Percentiles rank a stretch among this genome's conserved stretches.
phyloP scores from a whole-genome alignment of 2,329 filamentous ascomycete genomes.

The Botrytis cinerea region DNA sequence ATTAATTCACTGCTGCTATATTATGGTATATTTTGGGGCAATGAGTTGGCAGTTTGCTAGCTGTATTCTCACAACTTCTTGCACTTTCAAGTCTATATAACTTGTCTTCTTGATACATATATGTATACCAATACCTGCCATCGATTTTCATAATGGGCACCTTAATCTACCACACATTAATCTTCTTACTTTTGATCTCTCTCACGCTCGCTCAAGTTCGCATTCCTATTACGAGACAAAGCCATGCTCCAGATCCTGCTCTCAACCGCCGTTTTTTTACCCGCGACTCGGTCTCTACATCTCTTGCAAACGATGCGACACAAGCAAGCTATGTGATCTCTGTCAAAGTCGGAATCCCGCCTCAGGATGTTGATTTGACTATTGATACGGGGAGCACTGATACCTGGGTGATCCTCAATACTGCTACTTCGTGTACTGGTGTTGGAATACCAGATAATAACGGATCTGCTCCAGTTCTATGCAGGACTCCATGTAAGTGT shows the following conservation, averaged over 20 bases:
- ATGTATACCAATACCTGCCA: neutral
- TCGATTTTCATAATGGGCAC: neutral
- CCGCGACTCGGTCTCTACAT: conserved; percentile 28
- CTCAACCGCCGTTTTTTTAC: conserved; percentile 7
- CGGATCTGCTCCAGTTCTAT: conserved; percentile 25
- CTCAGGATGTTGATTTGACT: conserved; percentile 54
- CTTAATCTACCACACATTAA: too few relatives aligned
- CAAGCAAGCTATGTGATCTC: conserved; percentile 51
- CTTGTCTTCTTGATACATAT: neutral
- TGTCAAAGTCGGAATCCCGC: conserved; percentile 58
- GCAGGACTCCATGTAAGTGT: conserved; percentile 48
- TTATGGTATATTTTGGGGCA: neutral
- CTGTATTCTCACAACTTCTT: neutral
- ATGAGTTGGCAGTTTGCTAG: neutral
- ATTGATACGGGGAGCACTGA: conserved; percentile 66
- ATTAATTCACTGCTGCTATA: neutral
- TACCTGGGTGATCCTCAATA: conserved; percentile 54
- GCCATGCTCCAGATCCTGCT: neutral
- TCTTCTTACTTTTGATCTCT: too few relatives aligned
- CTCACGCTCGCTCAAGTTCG: neutral
- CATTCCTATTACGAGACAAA: conserved; percentile 4
- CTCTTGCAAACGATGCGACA: conserved; percentile 53
- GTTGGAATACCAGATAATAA: conserved; percentile 32
- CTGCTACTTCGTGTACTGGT: conserved; percentile 33
- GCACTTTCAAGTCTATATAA: neutral